Base-by-base conservation (phyloP, 306 rosid genomes). In the Prunus campanulata region DNA sequence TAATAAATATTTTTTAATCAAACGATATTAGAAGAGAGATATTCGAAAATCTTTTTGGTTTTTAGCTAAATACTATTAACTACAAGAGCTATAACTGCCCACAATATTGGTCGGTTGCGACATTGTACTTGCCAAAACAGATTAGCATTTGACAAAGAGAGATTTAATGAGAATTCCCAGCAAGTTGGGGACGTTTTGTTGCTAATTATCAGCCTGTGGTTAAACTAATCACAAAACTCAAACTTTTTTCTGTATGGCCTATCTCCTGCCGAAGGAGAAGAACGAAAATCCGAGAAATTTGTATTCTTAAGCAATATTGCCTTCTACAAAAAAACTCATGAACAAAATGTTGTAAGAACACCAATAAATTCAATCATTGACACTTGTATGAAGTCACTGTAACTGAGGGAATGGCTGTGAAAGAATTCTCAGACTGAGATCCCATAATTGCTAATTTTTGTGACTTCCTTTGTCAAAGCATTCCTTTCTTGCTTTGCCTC, bases 361-460 rank as follows among this genome's bases (percentile, higher is more conserved):
- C 24, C 15, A 55, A 11, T 72, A 15, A 11, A 16, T 56, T 72
- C 76, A 72, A 57, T 72, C 57, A 72, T 72, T 44, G 68, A 24
- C 8, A 24, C 68, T 72, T 24, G 42, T 10, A 32, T 56, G 24
- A 7, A 22, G 15, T 12, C 25, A 12, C 13, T 13, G 20, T 15
- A 72, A 72, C 2, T 47, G 11, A 42, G 74, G 76, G 74, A 60
- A 77, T 35, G 30, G 13, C 16, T 66, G 77, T 39, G 12, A 54
- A 11, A 68, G 51, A 70, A 30, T 73, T 70, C 71, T 95, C 91
- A 95, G 83, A 95, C 87, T 8, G 98, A 89, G 81, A 92, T 89
- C 67, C 98, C 98, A 71, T 88, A 85, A 75, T 95, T 88, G 85
- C 92, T 92, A 42, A 95, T 92, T 89, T 89, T 90, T 30, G 91